Conservation (phyloP, 2,329 filamentous ascomycete genomes). For the Trichoderma afroharzianum region DNA sequence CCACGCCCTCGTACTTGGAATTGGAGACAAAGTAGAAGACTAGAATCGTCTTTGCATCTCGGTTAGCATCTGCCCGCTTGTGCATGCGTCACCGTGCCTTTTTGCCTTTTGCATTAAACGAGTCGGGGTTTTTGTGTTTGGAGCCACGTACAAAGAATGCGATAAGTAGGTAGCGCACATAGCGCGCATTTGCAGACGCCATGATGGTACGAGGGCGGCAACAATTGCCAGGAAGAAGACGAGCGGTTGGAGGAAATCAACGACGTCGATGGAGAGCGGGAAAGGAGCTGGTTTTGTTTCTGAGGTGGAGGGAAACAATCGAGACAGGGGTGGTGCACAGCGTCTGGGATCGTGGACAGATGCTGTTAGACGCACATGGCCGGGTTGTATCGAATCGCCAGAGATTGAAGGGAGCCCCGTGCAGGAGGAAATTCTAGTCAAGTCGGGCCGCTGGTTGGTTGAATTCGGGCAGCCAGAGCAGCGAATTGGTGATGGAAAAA, state of each 20-base stretch:
- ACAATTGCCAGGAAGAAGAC: background rate
- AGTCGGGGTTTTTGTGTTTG: background rate
- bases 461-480: background rate
- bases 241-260: background rate
- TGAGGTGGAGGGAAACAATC: background rate
- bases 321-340: background rate
- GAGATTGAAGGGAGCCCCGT: background rate
- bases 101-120: background rate
- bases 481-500: background rate
- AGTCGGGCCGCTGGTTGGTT: background rate
- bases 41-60: slow-evolving; percentile 51
- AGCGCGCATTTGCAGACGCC: slow-evolving; percentile 69
- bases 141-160: slow-evolving; percentile 69
- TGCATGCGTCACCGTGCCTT: background rate
- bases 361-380: slow-evolving; percentile 13
- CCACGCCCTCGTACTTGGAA: slow-evolving; percentile 45
- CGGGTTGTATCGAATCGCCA: background rate
- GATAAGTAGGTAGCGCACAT: slow-evolving; percentile 74
- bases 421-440: background rate
- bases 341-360: slow-evolving; percentile 9
- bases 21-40: slow-evolving; percentile 79
- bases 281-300: background rate
- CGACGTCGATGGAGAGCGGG: background rate
- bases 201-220: slow-evolving; percentile 42
- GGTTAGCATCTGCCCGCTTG: slow-evolving; percentile 19